Evolutionary conservation across 2,329 filamentous ascomycete genomes (phyloP), one percentile per base, ranked within the genome.

Genomic region (Fusarium torulosum): DNA sequence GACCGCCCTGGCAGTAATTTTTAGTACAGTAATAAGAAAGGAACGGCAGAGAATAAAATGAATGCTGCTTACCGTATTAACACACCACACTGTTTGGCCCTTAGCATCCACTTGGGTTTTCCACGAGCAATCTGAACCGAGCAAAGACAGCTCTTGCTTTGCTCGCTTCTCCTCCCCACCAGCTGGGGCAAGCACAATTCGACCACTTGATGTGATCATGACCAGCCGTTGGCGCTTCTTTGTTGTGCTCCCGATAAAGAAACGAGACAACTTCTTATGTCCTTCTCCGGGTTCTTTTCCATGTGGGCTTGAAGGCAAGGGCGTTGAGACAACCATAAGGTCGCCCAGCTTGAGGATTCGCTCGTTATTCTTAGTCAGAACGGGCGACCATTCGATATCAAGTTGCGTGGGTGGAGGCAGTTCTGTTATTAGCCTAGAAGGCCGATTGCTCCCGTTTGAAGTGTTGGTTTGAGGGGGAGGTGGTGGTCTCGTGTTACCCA

Each of bases 301-400:
- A 54, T 89, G 89, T 0, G 91, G 88, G 64, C 89, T 92, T 74
- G 92, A 91, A 11, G 91, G 86, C 53, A 94, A 85, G 11, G 94
- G 91, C 4, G 92, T 88, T 7, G 93, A 91, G 38, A 92, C 85
- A 9, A 99, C 94, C 78, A 94, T 87, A 66, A 97, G 82, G 74
- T 99, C 97, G 3, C 96, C 96, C 21, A 99, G 84, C 78, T 97
- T 97, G 66, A 99, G 79, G 70, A 99, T 99, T 35, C 96, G 88
- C 79, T 99, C 96, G 75, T 98, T 97, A 61, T 89, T 90, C 74
- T 90, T 90, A 11, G 92, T 97, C 55, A 99, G 83, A 6, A 99
- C 94, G 1, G 96, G 96, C 1, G 95, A 97, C 96, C 96, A 99
- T 79, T 99, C 96, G 58, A 99, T 97, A 75, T 99, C 96, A 25